Percentiles rank a stretch among this genome's conserved stretches.
These are phyloP conservation scores for Rhododendron molle DNA, from an alignment of 148 eudicot genomes.

Conservation along the genomic window DNA sequence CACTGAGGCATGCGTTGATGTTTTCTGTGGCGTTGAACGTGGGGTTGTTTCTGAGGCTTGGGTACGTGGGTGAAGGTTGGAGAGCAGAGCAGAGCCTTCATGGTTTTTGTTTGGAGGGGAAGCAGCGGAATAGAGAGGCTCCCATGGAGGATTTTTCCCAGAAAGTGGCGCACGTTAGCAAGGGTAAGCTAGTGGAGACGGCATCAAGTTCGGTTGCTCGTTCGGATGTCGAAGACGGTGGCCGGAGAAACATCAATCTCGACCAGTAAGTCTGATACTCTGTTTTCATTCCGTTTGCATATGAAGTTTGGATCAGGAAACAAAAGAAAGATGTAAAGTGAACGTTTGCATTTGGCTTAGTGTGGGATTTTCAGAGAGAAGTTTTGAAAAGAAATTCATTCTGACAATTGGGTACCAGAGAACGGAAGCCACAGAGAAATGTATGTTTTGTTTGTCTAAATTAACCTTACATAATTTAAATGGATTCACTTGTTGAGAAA, in stretches of 20 bases:
- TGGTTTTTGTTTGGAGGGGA: slow-evolving; percentile 29
- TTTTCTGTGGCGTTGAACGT: slow-evolving; percentile 76
- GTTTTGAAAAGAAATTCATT: neutral
- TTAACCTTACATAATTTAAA: neutral
- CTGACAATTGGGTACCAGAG: neutral
- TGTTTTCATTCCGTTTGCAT: neutral
- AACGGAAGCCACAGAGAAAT: neutral
- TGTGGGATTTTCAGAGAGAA: neutral
- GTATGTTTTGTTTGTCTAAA: neutral
- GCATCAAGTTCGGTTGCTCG: neutral
- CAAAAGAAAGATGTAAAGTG: neutral
- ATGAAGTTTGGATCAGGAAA: neutral
- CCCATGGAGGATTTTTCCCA: slow-evolving; percentile 18
- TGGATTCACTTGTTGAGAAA: neutral
- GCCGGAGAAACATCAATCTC: slow-evolving; percentile 43
- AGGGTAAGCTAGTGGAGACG: neutral
- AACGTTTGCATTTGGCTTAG: neutral
- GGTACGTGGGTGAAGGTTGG: slow-evolving; percentile 32
- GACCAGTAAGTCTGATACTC: slow-evolving; percentile 64
- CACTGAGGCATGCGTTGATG: slow-evolving; percentile 43
- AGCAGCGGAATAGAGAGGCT: slow-evolving; percentile 6
- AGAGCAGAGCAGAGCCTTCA: slow-evolving; percentile 17
- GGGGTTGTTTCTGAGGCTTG: slow-evolving; percentile 46
- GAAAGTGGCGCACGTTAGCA: slow-evolving; percentile 23
- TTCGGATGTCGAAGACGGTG: slow-evolving; percentile 20